Evolutionary conservation across 108 stramenopile genomes (phyloP).

Genomic region (Hondaea fermentalgiana): DNA sequence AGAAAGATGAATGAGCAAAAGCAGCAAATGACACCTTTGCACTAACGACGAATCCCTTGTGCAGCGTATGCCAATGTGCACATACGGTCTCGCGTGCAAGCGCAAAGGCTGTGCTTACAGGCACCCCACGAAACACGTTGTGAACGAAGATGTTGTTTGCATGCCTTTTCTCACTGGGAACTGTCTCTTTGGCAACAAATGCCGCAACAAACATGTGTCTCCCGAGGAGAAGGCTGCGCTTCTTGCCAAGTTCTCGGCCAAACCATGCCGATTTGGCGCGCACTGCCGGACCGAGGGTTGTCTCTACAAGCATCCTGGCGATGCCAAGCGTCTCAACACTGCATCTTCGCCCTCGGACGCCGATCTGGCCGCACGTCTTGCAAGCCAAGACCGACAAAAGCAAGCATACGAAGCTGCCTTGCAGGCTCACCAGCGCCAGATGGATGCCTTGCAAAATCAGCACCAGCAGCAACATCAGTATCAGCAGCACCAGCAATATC

Average conservation of each 20-base stretch:
- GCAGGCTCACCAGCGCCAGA: neutral
- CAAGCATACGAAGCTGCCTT: neutral
- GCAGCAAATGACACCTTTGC: too few relatives aligned
- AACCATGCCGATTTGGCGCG: neutral
- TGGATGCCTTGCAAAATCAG: neutral
- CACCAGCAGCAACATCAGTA: neutral
- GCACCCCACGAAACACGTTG: conserved; percentile 9
- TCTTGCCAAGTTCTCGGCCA: neutral
- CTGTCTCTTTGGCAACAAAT: neutral
- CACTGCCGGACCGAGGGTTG: neutral
- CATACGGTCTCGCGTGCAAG: conserved; percentile 6
- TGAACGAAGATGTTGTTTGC: neutral
- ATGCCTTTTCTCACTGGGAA: neutral
- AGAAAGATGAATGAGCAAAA: too few relatives aligned
- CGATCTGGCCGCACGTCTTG: neutral
- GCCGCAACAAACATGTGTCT: neutral
- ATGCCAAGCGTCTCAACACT: neutral
- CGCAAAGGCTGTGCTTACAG: conserved; percentile 15
- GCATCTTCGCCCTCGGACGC: neutral
- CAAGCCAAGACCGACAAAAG: neutral
- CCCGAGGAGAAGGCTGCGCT: neutral
- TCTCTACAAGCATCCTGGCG: neutral
- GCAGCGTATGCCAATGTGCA: neutral
- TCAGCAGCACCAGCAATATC: too few relatives aligned
- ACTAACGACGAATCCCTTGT: neutral